Percentiles rank a stretch among this genome's conserved stretches.
Conservation (phyloP, 2,329 filamentous ascomycete species). For the Alternaria sp. region DNA sequence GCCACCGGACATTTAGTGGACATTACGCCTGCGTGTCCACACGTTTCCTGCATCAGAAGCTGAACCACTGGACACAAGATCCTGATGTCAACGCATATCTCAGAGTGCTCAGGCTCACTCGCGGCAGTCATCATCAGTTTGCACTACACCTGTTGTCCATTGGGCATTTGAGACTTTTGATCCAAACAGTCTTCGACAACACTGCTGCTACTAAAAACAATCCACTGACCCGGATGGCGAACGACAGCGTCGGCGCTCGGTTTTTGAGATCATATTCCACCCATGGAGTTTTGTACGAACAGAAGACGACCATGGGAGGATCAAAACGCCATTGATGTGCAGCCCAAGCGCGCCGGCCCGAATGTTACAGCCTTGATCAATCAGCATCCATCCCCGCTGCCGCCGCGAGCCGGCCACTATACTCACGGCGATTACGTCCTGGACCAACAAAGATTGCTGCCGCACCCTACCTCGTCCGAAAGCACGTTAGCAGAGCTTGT, state of each 20-base stretch:
- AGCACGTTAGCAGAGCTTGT: constrained; percentile 26
- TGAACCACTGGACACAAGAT: constrained; percentile 1
- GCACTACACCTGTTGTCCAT: constrained; percentile 19
- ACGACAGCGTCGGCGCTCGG: constrained; percentile 25
- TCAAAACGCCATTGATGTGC: constrained; percentile 26
- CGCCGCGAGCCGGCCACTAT: constrained; percentile 38
- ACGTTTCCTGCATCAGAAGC: constrained; percentile 8
- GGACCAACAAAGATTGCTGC: constrained; percentile 36
- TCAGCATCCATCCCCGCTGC: constrained; percentile 35
- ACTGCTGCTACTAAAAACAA: constrained; percentile 25
- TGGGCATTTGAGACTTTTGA: constrained; percentile 38
- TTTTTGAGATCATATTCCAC: constrained; percentile 31
- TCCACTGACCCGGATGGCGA: constrained; percentile 37
- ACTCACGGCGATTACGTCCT: constrained; percentile 32
- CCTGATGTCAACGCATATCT: constrained; percentile 7
- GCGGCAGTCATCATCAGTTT: constrained; percentile 21
- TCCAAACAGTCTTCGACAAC: constrained; percentile 17
- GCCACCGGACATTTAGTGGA: constrained; percentile 6
- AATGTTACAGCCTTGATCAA: constrained; percentile 20
- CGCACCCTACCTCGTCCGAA: constrained; percentile 31
- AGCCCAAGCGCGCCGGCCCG: constrained; percentile 30
- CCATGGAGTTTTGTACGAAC: constrained; percentile 41
- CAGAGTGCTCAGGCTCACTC: constrained; percentile 22
- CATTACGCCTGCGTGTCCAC: constrained; percentile 9
- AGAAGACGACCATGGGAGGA: constrained; percentile 48